Evolutionary conservation across 2,329 filamentous ascomycete species (phyloP).

Genomic region (Botrytis cinerea): DNA sequence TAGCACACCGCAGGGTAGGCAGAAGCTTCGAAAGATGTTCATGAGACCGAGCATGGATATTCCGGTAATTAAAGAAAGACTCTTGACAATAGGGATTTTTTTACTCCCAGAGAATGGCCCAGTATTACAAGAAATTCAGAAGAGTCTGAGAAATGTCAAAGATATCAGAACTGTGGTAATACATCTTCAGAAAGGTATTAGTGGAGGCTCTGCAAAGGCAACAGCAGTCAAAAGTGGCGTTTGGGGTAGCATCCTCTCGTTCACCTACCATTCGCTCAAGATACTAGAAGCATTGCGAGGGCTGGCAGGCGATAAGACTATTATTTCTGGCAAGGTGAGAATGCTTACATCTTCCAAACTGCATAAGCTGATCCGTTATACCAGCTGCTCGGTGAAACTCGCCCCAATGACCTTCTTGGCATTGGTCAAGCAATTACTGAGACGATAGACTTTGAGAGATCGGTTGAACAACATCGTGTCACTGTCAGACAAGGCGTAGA

Average conservation of each 20-base stretch:
- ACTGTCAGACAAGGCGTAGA: conserved; percentile 74
- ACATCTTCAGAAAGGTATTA: conserved; percentile 77
- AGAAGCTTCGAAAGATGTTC: conserved; percentile 75
- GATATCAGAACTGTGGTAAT: conserved; percentile 71
- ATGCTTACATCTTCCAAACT: neutral
- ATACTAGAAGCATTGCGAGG: conserved; percentile 65
- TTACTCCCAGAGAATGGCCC: conserved; percentile 66
- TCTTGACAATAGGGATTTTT: conserved; percentile 68
- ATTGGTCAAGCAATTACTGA: conserved; percentile 72
- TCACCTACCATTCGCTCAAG: conserved; percentile 69
- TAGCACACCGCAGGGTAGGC: conserved; percentile 76
- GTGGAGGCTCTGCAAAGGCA: conserved; percentile 46
- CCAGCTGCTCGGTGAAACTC: conserved; percentile 61
- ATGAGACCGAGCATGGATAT: conserved; percentile 74
- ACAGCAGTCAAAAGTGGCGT: conserved; percentile 61
- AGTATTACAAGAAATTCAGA: conserved; percentile 55
- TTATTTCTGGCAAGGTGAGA: conserved; percentile 57
- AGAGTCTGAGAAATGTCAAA: conserved; percentile 68
- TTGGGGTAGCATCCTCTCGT: conserved; percentile 73
- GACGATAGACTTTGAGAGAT: conserved; percentile 79
- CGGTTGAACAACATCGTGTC: conserved; percentile 65
- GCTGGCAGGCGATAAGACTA: conserved; percentile 53
- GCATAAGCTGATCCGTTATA: conserved; percentile 16
- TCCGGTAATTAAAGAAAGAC: conserved; percentile 67
- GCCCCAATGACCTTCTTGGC: conserved; percentile 58